Evolutionary conservation across 768 basidiomycete species (phyloP), one percentile per base, ranked within the genome.

Genomic region (Tephrocybe sp.): DNA sequence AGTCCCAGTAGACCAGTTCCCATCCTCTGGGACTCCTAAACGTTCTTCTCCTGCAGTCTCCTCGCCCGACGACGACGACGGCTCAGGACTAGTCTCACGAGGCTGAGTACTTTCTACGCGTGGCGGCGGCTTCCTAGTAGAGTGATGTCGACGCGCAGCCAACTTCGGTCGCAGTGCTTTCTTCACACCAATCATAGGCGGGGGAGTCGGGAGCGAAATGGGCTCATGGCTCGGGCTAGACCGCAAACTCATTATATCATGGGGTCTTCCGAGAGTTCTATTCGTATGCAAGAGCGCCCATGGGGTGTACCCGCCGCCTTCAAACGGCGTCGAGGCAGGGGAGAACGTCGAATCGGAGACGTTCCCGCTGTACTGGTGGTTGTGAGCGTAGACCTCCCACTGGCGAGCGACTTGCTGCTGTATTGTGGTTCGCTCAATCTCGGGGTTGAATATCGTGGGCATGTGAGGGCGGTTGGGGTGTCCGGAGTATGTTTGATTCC

Each of bases 61-160:
- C 62, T 91, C 89, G 1, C 87, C 87, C 14, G 81, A 84, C 0
- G 84, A 83, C 0, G 84, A 83, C 9, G 83, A 85, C 39, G 80
- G 77, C 68, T 90, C 89, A 0, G 87, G 88, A 55, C 84, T 89
- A 10, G 88, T 90, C 57, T 91, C 89, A 36, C 88, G 71, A 6
- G 89, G 88, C 59, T 90, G 87, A 0, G 89, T 92, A 58, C 87
- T 90, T 59, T 89, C 85, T 14, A 91, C 89, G 11, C 89, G 75
- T 9, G 86, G 87, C 1, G 89, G 89, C 1, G 83, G 85, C 61
- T 83, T 83, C 32, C 83, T 67, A 33, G 57, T 60, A 19, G 67
- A 58, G 5, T 61, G 51, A 49, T 67, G 62, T 39, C 61, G 58
- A 50, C 65, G 65, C 39, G 61, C 39, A 13, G 58, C 54, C 36